Conservation (phyloP, 1,139 yeast species). For the Candida pseudoviswanathii region DNA sequence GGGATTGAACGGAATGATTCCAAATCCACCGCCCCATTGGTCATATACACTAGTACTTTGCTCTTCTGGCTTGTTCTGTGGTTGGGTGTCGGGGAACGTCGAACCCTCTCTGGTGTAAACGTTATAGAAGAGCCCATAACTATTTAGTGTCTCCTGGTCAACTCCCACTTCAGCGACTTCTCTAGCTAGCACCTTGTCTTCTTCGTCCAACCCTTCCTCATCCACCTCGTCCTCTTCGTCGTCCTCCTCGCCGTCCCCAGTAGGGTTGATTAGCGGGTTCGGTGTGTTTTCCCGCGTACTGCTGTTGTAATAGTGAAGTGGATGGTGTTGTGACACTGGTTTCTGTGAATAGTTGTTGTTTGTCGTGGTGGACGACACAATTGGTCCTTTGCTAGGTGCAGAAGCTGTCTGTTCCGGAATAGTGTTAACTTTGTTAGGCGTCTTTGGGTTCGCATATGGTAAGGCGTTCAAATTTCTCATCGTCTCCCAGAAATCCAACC, state of each 20-base stretch:
- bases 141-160: slow-evolving; percentile 34
- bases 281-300: slow-evolving; percentile 9
- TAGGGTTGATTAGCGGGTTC: neutral
- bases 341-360: slow-evolving; percentile 14
- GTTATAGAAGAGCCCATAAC: slow-evolving; percentile 40
- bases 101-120: slow-evolving; percentile 39
- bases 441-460: slow-evolving; percentile 20
- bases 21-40: slow-evolving; percentile 28
- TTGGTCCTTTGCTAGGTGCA: slow-evolving; percentile 33
- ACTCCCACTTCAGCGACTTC: slow-evolving; percentile 29
- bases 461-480: slow-evolving; percentile 52
- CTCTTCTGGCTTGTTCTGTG: slow-evolving; percentile 8
- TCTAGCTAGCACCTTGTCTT: slow-evolving; percentile 16
- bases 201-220: slow-evolving; percentile 15
- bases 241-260: slow-evolving; percentile 8
- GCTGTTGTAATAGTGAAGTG: slow-evolving; percentile 20
- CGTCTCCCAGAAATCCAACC: slow-evolving; percentile 71
- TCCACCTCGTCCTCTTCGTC: slow-evolving; percentile 9
- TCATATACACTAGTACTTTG: slow-evolving; percentile 17
- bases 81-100: slow-evolving; percentile 26
- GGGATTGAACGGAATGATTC: slow-evolving; percentile 41
- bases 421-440: neutral
- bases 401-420: neutral
- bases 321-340: slow-evolving; percentile 54
- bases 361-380: neutral